phyloP scores from a whole-genome alignment of 148 eudicot species.

The Polygonum aviculare region DNA sequence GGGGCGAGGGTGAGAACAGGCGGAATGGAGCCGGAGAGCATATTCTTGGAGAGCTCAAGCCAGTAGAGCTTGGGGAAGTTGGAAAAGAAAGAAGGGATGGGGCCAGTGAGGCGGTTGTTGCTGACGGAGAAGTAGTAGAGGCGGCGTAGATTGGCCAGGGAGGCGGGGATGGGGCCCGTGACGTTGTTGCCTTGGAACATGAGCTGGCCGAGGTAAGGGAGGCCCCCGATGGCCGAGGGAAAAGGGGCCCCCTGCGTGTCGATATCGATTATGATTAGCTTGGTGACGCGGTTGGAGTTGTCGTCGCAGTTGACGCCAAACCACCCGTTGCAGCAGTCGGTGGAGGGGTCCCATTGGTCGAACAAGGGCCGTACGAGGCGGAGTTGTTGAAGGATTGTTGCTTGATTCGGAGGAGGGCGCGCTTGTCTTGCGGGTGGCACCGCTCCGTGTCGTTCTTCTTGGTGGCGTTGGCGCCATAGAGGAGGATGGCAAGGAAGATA shows the following conservation, averaged over 20 bases:
- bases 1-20: not conserved
- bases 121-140: slow-evolving; percentile 10
- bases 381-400: slow-evolving; percentile 2
- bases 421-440: slow-evolving; percentile 36
- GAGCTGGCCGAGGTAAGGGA: slow-evolving; percentile 18
- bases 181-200: slow-evolving; percentile 17
- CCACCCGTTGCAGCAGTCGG: slow-evolving; percentile 38
- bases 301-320: slow-evolving; percentile 18
- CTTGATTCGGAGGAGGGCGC: slow-evolving; percentile 36
- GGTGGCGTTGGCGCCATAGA: not conserved
- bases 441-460: not conserved
- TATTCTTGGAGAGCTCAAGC: not conserved
- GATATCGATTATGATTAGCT: not conserved
- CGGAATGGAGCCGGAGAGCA: slow-evolving; percentile 13
- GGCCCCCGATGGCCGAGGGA: not conserved
- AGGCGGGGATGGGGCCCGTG: slow-evolving; percentile 20
- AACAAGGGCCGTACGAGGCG: slow-evolving; percentile 13
- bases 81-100: slow-evolving; percentile 20
- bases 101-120: slow-evolving; percentile 26
- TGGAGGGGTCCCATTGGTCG: slow-evolving; percentile 26
- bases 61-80: slow-evolving; percentile 6
- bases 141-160: slow-evolving; percentile 17
- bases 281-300: slow-evolving; percentile 13
- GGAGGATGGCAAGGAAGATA: not conserved
- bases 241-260: not conserved